A percentile compares a stretch with the other conserved stretches of the same genome.
These are phyloP conservation scores for Sporothrix schenckii DNA, from an alignment of 2,329 filamentous ascomycete species.

Conservation along the genomic window DNA sequence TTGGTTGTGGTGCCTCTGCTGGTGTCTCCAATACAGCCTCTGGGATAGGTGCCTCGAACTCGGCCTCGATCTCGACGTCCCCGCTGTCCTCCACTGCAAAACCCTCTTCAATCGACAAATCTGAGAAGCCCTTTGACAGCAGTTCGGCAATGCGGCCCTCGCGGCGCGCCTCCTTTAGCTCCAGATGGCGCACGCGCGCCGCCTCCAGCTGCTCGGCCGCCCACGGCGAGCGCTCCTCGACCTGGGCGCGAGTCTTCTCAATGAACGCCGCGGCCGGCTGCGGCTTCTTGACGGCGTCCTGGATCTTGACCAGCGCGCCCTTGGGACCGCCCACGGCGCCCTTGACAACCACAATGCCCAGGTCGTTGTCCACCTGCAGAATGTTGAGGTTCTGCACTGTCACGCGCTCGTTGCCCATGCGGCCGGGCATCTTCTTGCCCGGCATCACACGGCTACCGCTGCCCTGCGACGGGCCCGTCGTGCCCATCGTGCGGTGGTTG, in stretches of 20 bases:
- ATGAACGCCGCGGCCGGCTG: slow-evolving; percentile 56
- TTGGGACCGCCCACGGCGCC: slow-evolving; percentile 88
- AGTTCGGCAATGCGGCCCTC: slow-evolving; percentile 47
- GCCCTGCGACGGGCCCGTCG: slow-evolving; percentile 84
- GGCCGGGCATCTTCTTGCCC: slow-evolving; percentile 96
- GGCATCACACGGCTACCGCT: slow-evolving; percentile 89
- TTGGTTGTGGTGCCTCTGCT: slow-evolving; percentile 19
- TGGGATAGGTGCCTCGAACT: not conserved
- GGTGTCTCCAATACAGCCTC: not conserved
- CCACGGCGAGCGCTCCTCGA: slow-evolving; percentile 54
- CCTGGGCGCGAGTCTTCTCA: slow-evolving; percentile 49
- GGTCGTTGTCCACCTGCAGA: slow-evolving; percentile 81
- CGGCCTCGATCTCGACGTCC: not conserved
- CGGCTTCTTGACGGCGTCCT: slow-evolving; percentile 87
- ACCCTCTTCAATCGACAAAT: slow-evolving; percentile 32
- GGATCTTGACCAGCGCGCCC: slow-evolving; percentile 78
- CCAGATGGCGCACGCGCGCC: slow-evolving; percentile 56
- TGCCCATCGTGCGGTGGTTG: slow-evolving; percentile 91
- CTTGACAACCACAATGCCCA: slow-evolving; percentile 85
- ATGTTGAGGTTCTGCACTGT: slow-evolving; percentile 92
- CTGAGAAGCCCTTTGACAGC: slow-evolving; percentile 34
- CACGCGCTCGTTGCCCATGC: slow-evolving; percentile 87
- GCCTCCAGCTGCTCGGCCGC: slow-evolving; percentile 52
- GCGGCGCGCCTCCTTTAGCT: slow-evolving; percentile 56
- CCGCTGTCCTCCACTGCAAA: not conserved